phyloP scores from a whole-genome alignment of 805 yeast species.

The Metschnikowia bowlesiae region DNA sequence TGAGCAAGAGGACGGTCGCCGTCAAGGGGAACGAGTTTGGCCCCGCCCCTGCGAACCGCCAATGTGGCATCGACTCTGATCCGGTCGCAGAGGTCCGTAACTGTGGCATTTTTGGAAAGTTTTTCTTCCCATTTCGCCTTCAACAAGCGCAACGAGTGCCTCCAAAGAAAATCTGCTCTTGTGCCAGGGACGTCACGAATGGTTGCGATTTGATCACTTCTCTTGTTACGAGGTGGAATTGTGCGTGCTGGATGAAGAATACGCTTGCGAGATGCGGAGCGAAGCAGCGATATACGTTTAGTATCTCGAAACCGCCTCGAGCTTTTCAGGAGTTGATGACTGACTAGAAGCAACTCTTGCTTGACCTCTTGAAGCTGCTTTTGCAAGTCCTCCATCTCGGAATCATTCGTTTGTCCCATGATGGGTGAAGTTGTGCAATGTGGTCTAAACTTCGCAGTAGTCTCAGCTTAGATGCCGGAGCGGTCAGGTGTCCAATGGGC shows the following conservation, averaged over 20 bases:
- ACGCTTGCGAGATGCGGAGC: neutral
- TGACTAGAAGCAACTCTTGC: neutral
- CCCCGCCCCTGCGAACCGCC: neutral
- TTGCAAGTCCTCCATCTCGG: neutral
- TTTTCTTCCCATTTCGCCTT: slow-evolving; percentile 8
- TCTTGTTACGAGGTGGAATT: neutral
- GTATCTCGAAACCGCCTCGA: neutral
- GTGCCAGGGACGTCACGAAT: neutral
- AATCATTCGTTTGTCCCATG: neutral
- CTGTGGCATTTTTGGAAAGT: slow-evolving; percentile 27
- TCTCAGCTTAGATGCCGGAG: neutral
- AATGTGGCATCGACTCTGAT: slow-evolving; percentile 25
- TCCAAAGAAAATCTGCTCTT: neutral
- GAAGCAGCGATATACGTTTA: neutral
- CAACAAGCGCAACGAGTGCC: neutral
- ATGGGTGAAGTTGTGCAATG: neutral
- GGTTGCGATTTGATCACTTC: neutral
- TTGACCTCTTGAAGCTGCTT: neutral
- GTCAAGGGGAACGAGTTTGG: slow-evolving; percentile 34
- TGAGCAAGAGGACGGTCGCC: slow-evolving; percentile 17
- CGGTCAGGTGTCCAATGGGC: neutral
- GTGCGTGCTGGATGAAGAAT: neutral
- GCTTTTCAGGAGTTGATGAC: neutral
- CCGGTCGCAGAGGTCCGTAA: slow-evolving; percentile 45
- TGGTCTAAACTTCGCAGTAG: neutral